A percentile compares a stretch with the other conserved stretches of the same genome.
phyloP scores from a whole-genome alignment of 1,139 yeast species.

The Taphrina wiesneri region DNA sequence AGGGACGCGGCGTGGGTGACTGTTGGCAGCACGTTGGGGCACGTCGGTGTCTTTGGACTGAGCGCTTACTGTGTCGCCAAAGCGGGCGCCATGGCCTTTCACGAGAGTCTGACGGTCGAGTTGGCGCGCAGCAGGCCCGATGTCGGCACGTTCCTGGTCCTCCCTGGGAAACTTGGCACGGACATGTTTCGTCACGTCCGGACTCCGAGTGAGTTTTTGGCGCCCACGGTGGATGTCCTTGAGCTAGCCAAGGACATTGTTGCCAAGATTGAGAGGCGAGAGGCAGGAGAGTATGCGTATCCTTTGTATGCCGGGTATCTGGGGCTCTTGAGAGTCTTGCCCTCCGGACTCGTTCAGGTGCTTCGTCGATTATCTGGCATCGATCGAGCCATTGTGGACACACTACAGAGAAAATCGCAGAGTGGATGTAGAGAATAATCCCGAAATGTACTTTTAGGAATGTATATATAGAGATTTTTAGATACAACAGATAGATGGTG shows the following conservation, averaged over 20 bases:
- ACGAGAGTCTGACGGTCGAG: constrained; percentile 76
- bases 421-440: not conserved
- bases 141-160: constrained; percentile 69
- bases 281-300: constrained; percentile 65
- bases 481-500: too few relatives aligned
- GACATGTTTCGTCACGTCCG: constrained; percentile 66
- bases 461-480: too few relatives aligned
- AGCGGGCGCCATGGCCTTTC: constrained; percentile 79
- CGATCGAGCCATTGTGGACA: constrained; percentile 49
- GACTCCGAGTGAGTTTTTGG: constrained; percentile 71
- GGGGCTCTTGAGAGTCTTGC: constrained; percentile 69
- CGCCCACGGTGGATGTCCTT: constrained; percentile 75
- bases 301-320: constrained; percentile 76
- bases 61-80: constrained; percentile 85
- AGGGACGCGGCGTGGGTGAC: constrained; percentile 58
- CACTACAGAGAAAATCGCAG: not conserved
- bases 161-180: constrained; percentile 85
- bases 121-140: constrained; percentile 61
- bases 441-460: not conserved
- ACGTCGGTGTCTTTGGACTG: constrained; percentile 42
- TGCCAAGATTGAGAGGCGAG: constrained; percentile 60
- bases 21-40: constrained; percentile 79
- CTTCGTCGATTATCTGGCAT: constrained; percentile 62
- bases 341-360: constrained; percentile 66
- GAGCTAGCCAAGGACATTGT: constrained; percentile 63